Evolutionary conservation across 352 stramenopile genomes (phyloP).

Genomic region (Pythium apleroticum): DNA sequence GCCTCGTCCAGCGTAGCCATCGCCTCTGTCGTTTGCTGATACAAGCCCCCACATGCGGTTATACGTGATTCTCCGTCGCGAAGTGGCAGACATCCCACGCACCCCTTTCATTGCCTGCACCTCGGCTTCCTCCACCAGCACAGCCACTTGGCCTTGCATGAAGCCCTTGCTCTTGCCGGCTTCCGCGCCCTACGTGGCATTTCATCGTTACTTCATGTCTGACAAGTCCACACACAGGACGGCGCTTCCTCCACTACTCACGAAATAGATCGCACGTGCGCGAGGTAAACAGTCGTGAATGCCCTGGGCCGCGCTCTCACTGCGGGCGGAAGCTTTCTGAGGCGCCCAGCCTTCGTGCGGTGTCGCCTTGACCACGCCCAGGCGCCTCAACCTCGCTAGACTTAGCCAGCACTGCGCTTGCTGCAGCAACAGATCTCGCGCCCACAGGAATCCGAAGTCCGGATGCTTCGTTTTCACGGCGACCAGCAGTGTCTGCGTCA

Average conservation of each 20-base stretch:
- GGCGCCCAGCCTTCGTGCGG: background rate
- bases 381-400: conserved; percentile 14
- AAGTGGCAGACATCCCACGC: background rate
- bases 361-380: background rate
- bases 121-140: conserved; percentile 51
- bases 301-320: background rate
- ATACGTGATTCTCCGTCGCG: background rate
- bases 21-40: conserved; percentile 34
- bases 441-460: conserved; percentile 50
- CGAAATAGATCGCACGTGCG: conserved; percentile 16
- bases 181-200: conserved; percentile 19
- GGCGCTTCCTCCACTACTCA: background rate
- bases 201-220: background rate
- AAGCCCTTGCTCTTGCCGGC: conserved; percentile 30
- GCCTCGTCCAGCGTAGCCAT: conserved; percentile 38
- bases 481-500: conserved; percentile 24
- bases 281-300: background rate
- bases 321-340: background rate
- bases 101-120: conserved; percentile 36
- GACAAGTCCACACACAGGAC: background rate
- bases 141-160: conserved; percentile 40
- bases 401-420: conserved; percentile 23
- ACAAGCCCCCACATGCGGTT: background rate
- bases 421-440: conserved; percentile 36
- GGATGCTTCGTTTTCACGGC: conserved; percentile 34